These are phyloP conservation scores for Cladosporium sp. DNA, from an alignment of 2,329 filamentous ascomycete species.

Conservation along the genomic window DNA sequence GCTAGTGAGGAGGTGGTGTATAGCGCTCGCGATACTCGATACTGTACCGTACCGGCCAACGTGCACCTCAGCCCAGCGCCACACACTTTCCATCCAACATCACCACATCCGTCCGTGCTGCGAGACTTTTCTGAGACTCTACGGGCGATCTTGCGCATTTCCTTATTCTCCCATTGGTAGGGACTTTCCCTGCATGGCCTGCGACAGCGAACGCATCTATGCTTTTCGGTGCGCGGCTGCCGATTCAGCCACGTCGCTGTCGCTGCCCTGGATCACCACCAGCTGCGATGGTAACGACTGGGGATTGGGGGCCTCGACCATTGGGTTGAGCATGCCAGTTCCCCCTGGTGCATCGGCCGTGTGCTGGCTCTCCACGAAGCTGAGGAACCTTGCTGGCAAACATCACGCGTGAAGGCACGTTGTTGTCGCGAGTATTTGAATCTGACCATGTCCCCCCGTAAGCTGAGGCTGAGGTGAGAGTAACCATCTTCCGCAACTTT, in stretches of 20 bases:
- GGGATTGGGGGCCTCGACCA: background rate
- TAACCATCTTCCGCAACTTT: background rate
- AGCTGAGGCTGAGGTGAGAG: constrained; percentile 3
- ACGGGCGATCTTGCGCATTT: background rate
- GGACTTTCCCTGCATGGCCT: background rate
- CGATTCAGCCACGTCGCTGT: background rate
- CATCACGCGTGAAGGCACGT: too few relatives aligned
- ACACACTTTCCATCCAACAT: constrained; percentile 1
- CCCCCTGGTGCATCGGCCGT: background rate
- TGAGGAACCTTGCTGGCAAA: background rate
- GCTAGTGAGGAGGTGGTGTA: too few relatives aligned
- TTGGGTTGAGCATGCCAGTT: background rate
- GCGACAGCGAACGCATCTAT: background rate
- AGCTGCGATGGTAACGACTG: background rate
- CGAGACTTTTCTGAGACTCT: background rate
- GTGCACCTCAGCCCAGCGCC: constrained; percentile 5
- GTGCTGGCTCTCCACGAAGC: background rate
- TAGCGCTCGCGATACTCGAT: too few relatives aligned
- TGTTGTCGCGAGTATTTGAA: background rate
- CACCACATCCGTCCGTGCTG: background rate
- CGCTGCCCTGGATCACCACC: background rate
- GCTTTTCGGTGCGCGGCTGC: background rate
- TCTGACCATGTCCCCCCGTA: background rate
- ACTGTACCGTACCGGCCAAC: background rate
- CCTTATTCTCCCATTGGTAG: background rate